phyloP scores from a whole-genome alignment of 2,329 filamentous ascomycete genomes.

The Onygenales sp. region DNA sequence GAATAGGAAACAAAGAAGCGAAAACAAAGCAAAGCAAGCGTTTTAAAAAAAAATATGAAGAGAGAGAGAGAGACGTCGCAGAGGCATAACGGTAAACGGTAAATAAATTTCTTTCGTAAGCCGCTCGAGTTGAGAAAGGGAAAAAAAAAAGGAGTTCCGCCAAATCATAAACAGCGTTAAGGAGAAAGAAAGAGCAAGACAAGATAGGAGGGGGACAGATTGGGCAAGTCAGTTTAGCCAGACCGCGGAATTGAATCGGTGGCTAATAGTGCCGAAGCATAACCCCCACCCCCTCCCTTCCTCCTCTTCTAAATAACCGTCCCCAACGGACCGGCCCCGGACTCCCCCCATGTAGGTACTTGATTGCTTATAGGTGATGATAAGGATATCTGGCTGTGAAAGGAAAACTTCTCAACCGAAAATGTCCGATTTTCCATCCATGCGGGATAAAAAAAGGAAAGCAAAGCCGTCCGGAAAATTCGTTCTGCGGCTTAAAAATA shows the following conservation, averaged over 20 bases:
- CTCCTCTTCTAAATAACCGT: too few species aligned
- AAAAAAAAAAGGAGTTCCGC: not conserved
- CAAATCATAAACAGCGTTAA: constrained; percentile 3
- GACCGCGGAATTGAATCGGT: not conserved
- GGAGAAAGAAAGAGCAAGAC: not conserved
- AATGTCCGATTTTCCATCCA: not conserved
- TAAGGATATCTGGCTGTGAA: not conserved
- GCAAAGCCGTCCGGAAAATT: not conserved
- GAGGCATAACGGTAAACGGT: not conserved
- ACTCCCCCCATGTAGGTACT: not conserved
- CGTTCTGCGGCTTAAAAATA: not conserved
- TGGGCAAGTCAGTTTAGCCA: not conserved
- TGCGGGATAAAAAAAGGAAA: not conserved
- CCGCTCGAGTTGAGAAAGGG: not conserved
- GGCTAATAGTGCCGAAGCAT: not conserved
- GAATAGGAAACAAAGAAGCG: not conserved
- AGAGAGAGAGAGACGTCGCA: not conserved
- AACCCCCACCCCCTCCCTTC: too few species aligned
- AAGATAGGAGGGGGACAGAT: not conserved
- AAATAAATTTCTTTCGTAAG: not conserved
- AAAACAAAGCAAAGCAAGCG: not conserved
- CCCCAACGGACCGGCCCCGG: not conserved
- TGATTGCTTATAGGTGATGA: not conserved
- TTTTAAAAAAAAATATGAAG: not conserved
- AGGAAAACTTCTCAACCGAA: not conserved